phyloP scores from a whole-genome alignment of 2,329 filamentous ascomycete species.

The Epichloe brachyelytri region DNA sequence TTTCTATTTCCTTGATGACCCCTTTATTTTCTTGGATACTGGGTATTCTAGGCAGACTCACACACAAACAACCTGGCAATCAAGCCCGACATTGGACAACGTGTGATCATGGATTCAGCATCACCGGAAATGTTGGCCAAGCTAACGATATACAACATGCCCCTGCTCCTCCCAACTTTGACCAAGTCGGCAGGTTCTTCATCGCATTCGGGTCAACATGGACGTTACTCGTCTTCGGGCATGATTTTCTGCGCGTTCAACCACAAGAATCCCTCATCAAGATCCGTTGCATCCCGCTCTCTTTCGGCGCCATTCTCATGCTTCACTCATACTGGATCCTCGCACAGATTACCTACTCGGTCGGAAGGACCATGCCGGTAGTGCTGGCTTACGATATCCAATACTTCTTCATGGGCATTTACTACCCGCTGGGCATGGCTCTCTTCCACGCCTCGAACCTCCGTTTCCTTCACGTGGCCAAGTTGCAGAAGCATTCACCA shows the following conservation, averaged over 20 bases:
- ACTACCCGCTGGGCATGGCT: slow-evolving; percentile 51
- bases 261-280: slow-evolving; percentile 23
- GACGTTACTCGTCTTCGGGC: slow-evolving; percentile 20
- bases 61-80: too few relatives aligned
- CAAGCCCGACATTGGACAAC: neutral
- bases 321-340: slow-evolving; percentile 27
- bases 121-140: neutral
- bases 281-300: slow-evolving; percentile 23
- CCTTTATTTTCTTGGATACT: too few relatives aligned
- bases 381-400: slow-evolving; percentile 34
- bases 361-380: slow-evolving; percentile 27
- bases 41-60: too few relatives aligned
- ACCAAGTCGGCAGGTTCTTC: slow-evolving; percentile 18
- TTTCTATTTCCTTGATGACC: neutral
- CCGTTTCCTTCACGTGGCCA: slow-evolving; percentile 44
- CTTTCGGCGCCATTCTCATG: slow-evolving; percentile 22
- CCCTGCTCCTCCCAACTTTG: slow-evolving; percentile 14
- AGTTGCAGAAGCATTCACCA: slow-evolving; percentile 19
- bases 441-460: slow-evolving; percentile 52
- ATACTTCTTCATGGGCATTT: slow-evolving; percentile 54
- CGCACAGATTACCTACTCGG: slow-evolving; percentile 29
- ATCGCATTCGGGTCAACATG: slow-evolving; percentile 15
- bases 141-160: slow-evolving; percentile 7
- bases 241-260: slow-evolving; percentile 22
- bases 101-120: neutral